Evolutionary conservation across 805 yeast genomes (phyloP), one percentile per base, ranked within the genome.

Genomic region (Sugiyamaella smithiae): DNA sequence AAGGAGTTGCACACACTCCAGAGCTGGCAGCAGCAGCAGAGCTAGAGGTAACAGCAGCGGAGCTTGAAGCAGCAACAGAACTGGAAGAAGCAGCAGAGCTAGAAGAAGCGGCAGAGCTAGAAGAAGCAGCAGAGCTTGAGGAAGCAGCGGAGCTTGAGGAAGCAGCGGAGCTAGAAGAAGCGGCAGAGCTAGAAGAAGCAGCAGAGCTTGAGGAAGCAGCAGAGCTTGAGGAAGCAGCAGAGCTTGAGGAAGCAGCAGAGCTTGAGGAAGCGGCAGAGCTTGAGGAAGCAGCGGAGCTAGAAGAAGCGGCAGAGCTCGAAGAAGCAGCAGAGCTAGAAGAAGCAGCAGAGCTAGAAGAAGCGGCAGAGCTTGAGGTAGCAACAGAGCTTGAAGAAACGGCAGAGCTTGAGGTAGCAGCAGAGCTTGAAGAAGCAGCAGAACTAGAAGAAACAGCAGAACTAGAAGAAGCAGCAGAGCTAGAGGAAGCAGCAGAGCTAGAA

Each of bases 401-500:
- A 14, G 19, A 11, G n/a, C 17, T 11, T 6, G 37, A 8, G n/a
- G 37, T 14, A 32, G 17, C 37, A 14, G 37, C 11, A 11, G 19
- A n/a, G 7, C 9, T 8, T 33, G 20, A 33, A 32, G 37, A 32
- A 32, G 37, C 37, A 11, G 37, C 37, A 11, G 37, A 11, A 16
- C 17, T 11, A 11, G 37, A 32, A 32, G 37, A 11, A 11, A 14
- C 37, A 7, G 37, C 37, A 11, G 37, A 32, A 32, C 17, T 11
- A 7, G 17, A 11, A 14, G 17, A 46, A 29, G 50, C 35, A 41
- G 52, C 40, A 31, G 54, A 22, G 28, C 20, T 24, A 25, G 50
- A 35, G n/a, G 40, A 46, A 11, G 17, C 37, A 26, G 60, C 59
- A 37, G 58, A 57, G 17, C 22, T 16, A 17, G 53, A 37, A 29